These are phyloP conservation scores for Telopea speciosissima DNA, from an alignment of 177 flowering plant species.

Conservation along the genomic window DNA sequence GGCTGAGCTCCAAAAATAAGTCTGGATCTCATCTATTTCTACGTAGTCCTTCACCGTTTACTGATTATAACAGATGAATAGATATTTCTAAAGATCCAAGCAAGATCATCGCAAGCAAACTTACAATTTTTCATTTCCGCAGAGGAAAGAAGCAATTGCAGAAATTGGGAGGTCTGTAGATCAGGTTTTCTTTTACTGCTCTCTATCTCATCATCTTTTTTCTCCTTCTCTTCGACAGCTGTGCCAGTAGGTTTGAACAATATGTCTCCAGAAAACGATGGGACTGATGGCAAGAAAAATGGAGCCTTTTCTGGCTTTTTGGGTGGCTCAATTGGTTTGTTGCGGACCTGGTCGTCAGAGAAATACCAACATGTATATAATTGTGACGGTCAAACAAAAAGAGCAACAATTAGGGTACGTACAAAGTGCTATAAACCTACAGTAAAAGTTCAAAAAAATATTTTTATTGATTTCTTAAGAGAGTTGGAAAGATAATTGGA, in stretches of 20 bases:
- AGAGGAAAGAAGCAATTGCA: constrained; percentile 58
- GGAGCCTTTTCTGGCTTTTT: constrained; percentile 94
- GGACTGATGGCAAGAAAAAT: constrained; percentile 84
- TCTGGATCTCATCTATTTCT: not conserved
- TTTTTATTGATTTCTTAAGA: not conserved
- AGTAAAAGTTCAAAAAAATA: not conserved
- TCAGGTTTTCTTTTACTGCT: constrained; percentile 23
- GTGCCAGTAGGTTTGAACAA: constrained; percentile 51
- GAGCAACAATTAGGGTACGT: not conserved
- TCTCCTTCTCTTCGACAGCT: constrained; percentile 28
- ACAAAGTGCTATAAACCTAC: not conserved
- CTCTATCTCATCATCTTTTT: constrained; percentile 19
- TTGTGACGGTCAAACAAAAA: not conserved
- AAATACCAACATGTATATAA: constrained; percentile 4
- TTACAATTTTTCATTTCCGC: constrained; percentile 57
- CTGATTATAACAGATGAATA: not conserved
- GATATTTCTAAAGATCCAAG: not conserved
- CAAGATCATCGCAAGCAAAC: constrained; percentile 11
- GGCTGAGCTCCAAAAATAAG: not conserved
- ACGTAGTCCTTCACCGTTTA: not conserved
- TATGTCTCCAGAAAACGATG: constrained; percentile 82
- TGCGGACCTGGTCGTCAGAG: constrained; percentile 51
- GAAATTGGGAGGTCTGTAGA: constrained; percentile 44
- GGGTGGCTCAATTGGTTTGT: constrained; percentile 94
- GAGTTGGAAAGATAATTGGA: not conserved